Percentiles rank a stretch among this genome's conserved stretches.
Evolutionary conservation across 176 grass and related monocot genomes (phyloP).

Genomic region (Carex parvula): DNA sequence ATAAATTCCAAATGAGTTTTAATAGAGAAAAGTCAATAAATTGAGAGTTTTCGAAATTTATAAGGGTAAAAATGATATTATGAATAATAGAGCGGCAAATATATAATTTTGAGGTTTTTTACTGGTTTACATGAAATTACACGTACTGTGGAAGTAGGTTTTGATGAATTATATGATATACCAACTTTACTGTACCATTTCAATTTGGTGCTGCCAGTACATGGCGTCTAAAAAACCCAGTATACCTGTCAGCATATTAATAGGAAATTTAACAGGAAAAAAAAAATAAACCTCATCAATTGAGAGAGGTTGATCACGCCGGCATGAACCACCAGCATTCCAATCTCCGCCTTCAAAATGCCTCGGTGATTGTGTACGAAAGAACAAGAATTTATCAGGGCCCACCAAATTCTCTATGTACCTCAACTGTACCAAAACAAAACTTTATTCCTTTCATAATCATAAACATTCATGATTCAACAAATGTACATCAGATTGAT

Average conservation of each 20-base stretch:
- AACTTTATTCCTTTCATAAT: neutral
- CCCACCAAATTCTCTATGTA: slow-evolving; percentile 42
- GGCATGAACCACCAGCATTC: slow-evolving; percentile 76
- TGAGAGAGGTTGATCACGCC: slow-evolving; percentile 40
- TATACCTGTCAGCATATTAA: neutral
- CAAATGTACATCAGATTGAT: neutral
- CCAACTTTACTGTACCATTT: neutral
- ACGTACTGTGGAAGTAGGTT: no score
- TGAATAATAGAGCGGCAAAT: no score
- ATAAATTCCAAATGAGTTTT: no score
- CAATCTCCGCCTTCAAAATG: slow-evolving; percentile 97
- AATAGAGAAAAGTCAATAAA: no score
- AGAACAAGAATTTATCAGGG: slow-evolving; percentile 46
- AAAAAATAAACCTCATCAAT: slow-evolving; percentile 39
- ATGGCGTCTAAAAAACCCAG: neutral
- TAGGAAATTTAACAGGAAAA: neutral
- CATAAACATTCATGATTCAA: neutral
- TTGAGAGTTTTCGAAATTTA: no score
- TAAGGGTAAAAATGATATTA: no score
- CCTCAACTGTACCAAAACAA: slow-evolving; percentile 36
- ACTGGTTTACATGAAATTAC: no score
- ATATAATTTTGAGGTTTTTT: no score
- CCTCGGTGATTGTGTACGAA: slow-evolving; percentile 79
- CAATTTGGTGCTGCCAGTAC: neutral
- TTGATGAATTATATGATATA: neutral